phyloP scores from a whole-genome alignment of 163 green algal genomes.

The Scenedesmus sp. region DNA sequence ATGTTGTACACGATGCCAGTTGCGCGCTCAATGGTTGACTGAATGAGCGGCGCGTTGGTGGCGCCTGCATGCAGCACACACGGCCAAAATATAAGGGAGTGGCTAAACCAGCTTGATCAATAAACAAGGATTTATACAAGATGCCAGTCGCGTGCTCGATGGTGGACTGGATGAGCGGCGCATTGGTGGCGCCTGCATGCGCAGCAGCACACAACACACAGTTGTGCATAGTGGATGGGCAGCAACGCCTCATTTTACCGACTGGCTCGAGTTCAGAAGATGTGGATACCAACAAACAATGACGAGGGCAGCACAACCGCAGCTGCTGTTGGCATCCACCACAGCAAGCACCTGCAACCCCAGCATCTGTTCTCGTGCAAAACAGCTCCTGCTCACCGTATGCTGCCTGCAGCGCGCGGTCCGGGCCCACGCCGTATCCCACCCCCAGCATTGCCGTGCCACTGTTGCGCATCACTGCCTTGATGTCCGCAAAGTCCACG shows the following conservation, averaged over 20 bases:
- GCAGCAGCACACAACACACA: not conserved
- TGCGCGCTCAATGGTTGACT: conserved; percentile 90
- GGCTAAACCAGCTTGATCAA: too few species aligned
- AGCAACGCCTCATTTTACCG: too few species aligned
- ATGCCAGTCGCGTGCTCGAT: conserved; percentile 90
- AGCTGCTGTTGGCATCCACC: not conserved
- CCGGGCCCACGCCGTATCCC: conserved; percentile 81
- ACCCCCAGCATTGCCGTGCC: conserved; percentile 77
- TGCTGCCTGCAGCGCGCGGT: conserved; percentile 85
- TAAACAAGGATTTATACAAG: conserved; percentile 91
- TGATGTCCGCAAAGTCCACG: conserved; percentile 93
- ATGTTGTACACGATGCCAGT: conserved; percentile 97
- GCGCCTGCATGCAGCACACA: conserved; percentile 67
- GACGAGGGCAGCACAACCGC: too few species aligned
- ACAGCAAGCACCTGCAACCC: not conserved
- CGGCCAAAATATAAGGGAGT: not conserved
- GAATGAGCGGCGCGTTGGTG: conserved; percentile 92
- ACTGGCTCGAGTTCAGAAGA: too few species aligned
- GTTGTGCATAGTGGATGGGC: too few species aligned
- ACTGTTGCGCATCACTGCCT: conserved; percentile 87
- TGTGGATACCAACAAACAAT: too few species aligned
- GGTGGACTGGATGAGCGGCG: conserved; percentile 92
- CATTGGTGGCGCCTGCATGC: conserved; percentile 81
- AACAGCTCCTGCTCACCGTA: conserved; percentile 60
- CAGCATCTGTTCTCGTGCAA: too few species aligned